These are phyloP conservation scores for Camptophora hylomeconis DNA, from an alignment of 2,329 filamentous ascomycete species.

Conservation along the genomic window DNA sequence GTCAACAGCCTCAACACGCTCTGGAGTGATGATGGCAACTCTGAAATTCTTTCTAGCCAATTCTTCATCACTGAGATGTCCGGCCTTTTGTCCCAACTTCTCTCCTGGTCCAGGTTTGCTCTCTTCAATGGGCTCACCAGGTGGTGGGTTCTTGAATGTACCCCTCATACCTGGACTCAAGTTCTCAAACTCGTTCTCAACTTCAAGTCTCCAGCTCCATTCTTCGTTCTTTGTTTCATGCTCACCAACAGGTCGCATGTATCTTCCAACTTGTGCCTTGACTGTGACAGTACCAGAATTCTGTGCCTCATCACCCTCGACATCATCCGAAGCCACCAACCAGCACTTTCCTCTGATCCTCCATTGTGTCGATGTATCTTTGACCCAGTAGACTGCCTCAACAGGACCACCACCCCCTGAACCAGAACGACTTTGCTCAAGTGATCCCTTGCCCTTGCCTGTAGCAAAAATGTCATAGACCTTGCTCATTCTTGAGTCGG, in stretches of 20 bases:
- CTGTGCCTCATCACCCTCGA: constrained; percentile 33
- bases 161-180: constrained; percentile 66
- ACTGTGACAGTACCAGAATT: constrained; percentile 44
- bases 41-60: constrained; percentile 65
- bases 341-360: constrained; percentile 64
- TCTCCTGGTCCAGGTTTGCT: constrained; percentile 32
- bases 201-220: constrained; percentile 69
- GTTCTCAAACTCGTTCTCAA: constrained; percentile 85
- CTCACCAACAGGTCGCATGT: constrained; percentile 39
- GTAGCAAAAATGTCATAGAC: constrained; percentile 53
- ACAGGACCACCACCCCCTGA: constrained; percentile 55
- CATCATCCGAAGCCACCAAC: constrained; percentile 59
- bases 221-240: constrained; percentile 26
- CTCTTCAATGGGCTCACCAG: constrained; percentile 48
- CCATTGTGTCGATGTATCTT: constrained; percentile 65
- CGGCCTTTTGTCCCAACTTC: constrained; percentile 50
- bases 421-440: constrained; percentile 30
- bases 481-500: constrained; percentile 81
- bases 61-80: constrained; percentile 52
- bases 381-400: constrained; percentile 77
- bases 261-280: constrained; percentile 44
- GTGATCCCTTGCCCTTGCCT: constrained; percentile 33
- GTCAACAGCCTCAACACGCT: constrained; percentile 64
- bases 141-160: constrained; percentile 58
- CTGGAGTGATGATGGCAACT: constrained; percentile 73